Base-by-base conservation (phyloP, 1,284 basidiomycete species). In the Takashimella koratensis region DNA sequence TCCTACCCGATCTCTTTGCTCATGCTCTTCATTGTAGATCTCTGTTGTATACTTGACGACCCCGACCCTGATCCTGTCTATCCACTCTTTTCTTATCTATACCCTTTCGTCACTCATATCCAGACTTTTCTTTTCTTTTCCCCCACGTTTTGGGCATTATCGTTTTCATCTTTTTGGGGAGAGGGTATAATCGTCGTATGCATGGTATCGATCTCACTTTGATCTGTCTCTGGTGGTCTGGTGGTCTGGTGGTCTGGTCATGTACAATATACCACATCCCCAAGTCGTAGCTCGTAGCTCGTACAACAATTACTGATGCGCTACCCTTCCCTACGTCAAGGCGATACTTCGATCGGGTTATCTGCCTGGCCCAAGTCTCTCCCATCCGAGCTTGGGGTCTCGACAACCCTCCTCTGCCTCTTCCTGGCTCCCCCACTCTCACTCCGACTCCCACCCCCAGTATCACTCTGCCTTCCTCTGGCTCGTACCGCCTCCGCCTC, bases 401-500 rank as follows among this genome's bases (percentile, higher is more conserved):
- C 10, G 30, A 36, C 16, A 36, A 16, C 30, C 16, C 30, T 8
- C 16, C 16, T 36, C 30, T 36, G 8, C 30, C 30, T 36, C 16
- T 36, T 8, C 30, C 30, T 36, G 30, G 16, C 8, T 8, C 30
- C 30, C 30, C 30, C 30, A 16, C 8, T 16, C 8, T 36, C 10
- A 36, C 30, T 36, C 8, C 30, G 30, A 36, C 30, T 16, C 16
- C 16, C 10, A 36, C 8, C 16, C 16, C 10, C 30, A 8, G 30
- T 36, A 36, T 8, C 30, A 8, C 30, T 16, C 8, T 36, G 8
- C 30, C 30, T 16, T 8, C 30, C 16, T 16, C 30, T 36, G 30
- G 8, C 8, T 8, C 16, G 8, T 36, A 8, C 30, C 20, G 60
- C 58, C 1, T 26, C 43, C 25, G 64, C 66, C 47, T 59, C 62